phyloP scores from a whole-genome alignment of 2,329 filamentous ascomycete species.

The Myotisia sp. region DNA sequence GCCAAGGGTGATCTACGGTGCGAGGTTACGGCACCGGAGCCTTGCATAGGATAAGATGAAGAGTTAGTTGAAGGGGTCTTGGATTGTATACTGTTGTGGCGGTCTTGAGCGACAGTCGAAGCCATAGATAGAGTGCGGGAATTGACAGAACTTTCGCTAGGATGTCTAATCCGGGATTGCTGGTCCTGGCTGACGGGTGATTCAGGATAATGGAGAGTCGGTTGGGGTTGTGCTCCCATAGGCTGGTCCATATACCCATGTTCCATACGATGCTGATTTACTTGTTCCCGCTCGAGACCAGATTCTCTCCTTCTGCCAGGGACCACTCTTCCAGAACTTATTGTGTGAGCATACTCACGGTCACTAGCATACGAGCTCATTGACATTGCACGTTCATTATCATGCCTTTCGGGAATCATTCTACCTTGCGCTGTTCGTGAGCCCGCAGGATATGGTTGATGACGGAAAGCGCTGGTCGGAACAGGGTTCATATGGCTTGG shows the following conservation, averaged over 20 bases:
- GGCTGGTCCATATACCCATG: slow-evolving; percentile 22
- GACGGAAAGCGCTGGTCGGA: slow-evolving; percentile 62
- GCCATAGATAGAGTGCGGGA: slow-evolving; percentile 82
- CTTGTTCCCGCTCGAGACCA: slow-evolving; percentile 15
- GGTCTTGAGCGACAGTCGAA: slow-evolving; percentile 48
- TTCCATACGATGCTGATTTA: slow-evolving; percentile 17
- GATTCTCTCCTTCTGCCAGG: slow-evolving; percentile 57
- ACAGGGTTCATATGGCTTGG: slow-evolving; percentile 47
- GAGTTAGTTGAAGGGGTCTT: slow-evolving; percentile 24
- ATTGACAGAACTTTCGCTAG: slow-evolving; percentile 30
- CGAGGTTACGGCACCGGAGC: slow-evolving; percentile 43
- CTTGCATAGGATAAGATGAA: slow-evolving; percentile 39
- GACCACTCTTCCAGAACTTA: slow-evolving; percentile 73
- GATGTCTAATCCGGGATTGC: slow-evolving; percentile 23
- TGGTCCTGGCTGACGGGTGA: slow-evolving; percentile 11
- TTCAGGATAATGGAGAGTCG: too few species aligned
- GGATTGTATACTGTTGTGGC: slow-evolving; percentile 43
- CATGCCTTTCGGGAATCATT: slow-evolving; percentile 77
- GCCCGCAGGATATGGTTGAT: slow-evolving; percentile 54
- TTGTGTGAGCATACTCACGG: slow-evolving; percentile 67
- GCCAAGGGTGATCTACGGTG: slow-evolving; percentile 64
- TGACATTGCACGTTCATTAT: slow-evolving; percentile 92
- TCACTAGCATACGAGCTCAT: slow-evolving; percentile 74
- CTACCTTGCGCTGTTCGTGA: slow-evolving; percentile 85
- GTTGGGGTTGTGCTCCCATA: slow-evolving; percentile 39